Evolutionary conservation across 768 basidiomycete species (phyloP).

Genomic region (Agaricus sinodeliciosus): DNA sequence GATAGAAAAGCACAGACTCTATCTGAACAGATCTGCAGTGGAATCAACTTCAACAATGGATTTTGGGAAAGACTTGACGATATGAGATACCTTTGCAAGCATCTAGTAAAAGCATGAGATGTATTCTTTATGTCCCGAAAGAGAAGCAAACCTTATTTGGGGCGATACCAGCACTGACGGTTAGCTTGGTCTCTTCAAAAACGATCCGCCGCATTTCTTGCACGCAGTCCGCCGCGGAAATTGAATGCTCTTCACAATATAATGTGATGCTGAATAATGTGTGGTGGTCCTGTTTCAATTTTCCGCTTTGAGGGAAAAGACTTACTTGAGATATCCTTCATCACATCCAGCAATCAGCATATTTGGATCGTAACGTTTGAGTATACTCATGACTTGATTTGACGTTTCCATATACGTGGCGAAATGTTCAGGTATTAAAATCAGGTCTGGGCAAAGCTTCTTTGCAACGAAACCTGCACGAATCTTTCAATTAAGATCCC

Average conservation of each 20-base stretch:
- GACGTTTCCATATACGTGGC: constrained; percentile 68
- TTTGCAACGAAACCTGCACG: constrained; percentile 78
- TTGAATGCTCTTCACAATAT: constrained; percentile 64
- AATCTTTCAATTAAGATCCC: background rate
- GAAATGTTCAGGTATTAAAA: constrained; percentile 55
- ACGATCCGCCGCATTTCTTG: constrained; percentile 70
- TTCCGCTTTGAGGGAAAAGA: constrained; percentile 9
- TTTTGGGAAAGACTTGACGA: background rate
- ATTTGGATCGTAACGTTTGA: constrained; percentile 65
- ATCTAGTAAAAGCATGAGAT: constrained; percentile 40
- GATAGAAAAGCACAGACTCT: constrained; percentile 40
- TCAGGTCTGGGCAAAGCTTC: constrained; percentile 88
- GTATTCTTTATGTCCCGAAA: background rate
- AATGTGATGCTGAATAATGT: constrained; percentile 57
- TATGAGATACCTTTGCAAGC: constrained; percentile 73
- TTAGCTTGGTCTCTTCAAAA: constrained; percentile 72
- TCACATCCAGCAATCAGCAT: constrained; percentile 79
- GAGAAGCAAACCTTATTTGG: constrained; percentile 72
- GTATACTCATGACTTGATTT: constrained; percentile 60
- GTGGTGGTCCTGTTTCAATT: constrained; percentile 3
- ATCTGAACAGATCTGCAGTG: constrained; percentile 80
- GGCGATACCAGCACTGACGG: constrained; percentile 93
- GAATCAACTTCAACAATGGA: constrained; percentile 1
- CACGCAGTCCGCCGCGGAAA: constrained; percentile 72
- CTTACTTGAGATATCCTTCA: constrained; percentile 88